phyloP scores from a whole-genome alignment of 345 rosid species.

The Populus simonii region DNA sequence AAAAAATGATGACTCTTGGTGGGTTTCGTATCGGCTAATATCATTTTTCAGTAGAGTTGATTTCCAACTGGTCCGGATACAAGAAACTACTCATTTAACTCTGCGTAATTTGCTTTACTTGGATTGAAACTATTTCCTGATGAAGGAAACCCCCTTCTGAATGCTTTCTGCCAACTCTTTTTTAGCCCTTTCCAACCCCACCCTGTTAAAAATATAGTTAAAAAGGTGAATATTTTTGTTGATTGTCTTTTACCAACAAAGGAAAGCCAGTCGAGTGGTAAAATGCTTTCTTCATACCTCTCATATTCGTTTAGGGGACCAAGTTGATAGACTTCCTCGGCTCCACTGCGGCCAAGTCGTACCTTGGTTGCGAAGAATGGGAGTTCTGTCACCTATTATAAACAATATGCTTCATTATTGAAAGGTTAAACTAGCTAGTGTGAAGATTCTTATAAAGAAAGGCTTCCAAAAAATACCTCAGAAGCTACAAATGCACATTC shows the following conservation, averaged over 20 bases:
- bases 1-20: not conserved
- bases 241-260: not conserved
- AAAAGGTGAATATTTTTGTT: not conserved
- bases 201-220: constrained; percentile 25
- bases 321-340: constrained; percentile 28
- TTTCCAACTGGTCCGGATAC: not conserved
- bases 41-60: not conserved
- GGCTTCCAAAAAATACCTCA: constrained; percentile 38
- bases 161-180: constrained; percentile 77
- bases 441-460: not conserved
- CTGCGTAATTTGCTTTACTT: not conserved
- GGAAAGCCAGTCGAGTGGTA: not conserved
- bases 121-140: constrained; percentile 38
- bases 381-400: constrained; percentile 78
- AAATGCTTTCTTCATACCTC: constrained; percentile 11
- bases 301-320: constrained; percentile 31
- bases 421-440: not conserved
- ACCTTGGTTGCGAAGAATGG: constrained; percentile 77
- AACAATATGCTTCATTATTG: not conserved
- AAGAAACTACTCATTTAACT: not conserved
- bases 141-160: constrained; percentile 68
- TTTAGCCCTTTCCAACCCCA: constrained; percentile 81
- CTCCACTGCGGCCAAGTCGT: constrained; percentile 27
- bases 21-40: not conserved
- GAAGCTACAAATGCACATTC: constrained; percentile 85